Evolutionary conservation across 1,284 basidiomycete species (phyloP), one percentile per base, ranked within the genome.

Genomic region (Anthracocystis panici-leucophaei): DNA sequence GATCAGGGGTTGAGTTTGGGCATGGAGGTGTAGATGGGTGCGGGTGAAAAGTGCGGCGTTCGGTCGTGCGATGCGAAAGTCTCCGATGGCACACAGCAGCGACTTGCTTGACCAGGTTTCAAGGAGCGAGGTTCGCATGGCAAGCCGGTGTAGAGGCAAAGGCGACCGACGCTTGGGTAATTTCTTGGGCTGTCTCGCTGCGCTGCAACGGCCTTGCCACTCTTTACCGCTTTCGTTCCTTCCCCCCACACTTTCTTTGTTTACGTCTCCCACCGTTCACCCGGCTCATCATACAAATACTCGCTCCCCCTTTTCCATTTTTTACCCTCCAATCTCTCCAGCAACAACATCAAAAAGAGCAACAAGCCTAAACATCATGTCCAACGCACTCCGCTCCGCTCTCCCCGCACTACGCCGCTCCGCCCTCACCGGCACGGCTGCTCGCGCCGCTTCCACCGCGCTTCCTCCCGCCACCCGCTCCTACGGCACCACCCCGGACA

Each of bases 401-500:
- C 59, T 77, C 8, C 70, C 66, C 1, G 51, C 63, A 2, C 63
- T 77, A 16, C 63, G 65, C 14, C 58, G 71, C 27, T 63, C 55
- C 55, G 52, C 40, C 49, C 11, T 44, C 53, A 21, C 41, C 5
- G 33, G 18, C 23, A 18, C 53, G 14, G 18, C 16, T 18, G 53
- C 65, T 9, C 51, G 51, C 23, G 33, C 56, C 18, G 50, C 27
- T 27, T 27, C 27, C 27, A 27, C 27, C 27, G 54, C 40, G 20
- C 62, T 40, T 29, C 52, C 46, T 1, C n/a, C 48, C 14, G 11
- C 51, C 14, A 31, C 51, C 12, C 68, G 67, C 21, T 25, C 48
- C 27, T 75, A 70, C 53, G 69, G 57, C 27, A 76, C 68, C 42
- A 76, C 69, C 3, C 69, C 74, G 18, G 69, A 71, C 51, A 71